phyloP scores from a whole-genome alignment of 1,284 basidiomycete species.

The Cerrena zonata region DNA sequence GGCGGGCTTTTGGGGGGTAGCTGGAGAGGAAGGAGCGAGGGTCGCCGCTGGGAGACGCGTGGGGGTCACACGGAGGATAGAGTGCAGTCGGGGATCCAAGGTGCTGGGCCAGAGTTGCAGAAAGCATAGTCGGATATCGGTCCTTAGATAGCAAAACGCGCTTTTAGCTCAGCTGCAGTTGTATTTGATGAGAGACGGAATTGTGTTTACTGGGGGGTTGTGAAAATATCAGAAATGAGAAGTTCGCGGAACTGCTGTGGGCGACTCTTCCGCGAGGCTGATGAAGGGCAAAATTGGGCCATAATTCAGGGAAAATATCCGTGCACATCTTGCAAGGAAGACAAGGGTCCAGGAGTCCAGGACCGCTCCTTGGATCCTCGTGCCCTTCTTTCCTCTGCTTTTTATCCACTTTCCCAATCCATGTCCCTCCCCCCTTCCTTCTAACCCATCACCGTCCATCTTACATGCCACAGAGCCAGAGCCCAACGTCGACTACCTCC shows the following conservation, averaged over 20 bases:
- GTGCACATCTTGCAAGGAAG: not conserved
- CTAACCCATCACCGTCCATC: constrained; percentile 22
- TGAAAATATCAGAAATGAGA: constrained; percentile 5
- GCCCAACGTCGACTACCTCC: constrained; percentile 24
- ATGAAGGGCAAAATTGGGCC: not conserved
- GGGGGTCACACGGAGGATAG: constrained; percentile 20
- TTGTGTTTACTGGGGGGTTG: constrained; percentile 1
- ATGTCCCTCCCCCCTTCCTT: constrained; percentile 21
- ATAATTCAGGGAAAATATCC: not conserved
- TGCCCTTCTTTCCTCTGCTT: constrained; percentile 5
- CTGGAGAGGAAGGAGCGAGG: constrained; percentile 7
- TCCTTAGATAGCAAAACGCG: constrained; percentile 18
- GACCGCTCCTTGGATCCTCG: constrained; percentile 11
- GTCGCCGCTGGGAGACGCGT: constrained; percentile 9
- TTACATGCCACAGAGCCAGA: constrained; percentile 23
- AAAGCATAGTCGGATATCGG: constrained; percentile 20
- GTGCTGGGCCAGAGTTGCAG: constrained; percentile 14
- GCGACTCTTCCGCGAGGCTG: not conserved
- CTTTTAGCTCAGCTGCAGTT: constrained; percentile 15
- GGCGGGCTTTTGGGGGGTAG: constrained; percentile 5
- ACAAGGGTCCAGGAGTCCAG: not conserved
- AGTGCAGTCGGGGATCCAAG: constrained; percentile 11
- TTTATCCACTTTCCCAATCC: constrained; percentile 6
- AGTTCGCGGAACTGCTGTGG: constrained; percentile 3
- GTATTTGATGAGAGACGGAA: constrained; percentile 1